Evolutionary conservation across 345 rosid species (phyloP).

Genomic region (Salix suchowensis): DNA sequence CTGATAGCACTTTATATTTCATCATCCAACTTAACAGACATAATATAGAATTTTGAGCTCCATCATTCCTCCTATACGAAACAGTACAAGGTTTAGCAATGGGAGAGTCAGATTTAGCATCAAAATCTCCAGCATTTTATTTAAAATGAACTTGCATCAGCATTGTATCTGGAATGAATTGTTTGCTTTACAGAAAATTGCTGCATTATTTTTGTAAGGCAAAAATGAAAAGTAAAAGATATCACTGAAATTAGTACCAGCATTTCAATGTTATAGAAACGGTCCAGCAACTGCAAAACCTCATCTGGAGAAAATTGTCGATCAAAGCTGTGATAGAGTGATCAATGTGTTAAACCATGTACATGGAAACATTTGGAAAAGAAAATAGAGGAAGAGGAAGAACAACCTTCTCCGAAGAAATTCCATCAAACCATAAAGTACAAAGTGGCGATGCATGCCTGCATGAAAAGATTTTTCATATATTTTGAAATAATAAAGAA

Average conservation of each 20-base stretch:
- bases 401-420: slow-evolving; percentile 75
- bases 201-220: background rate
- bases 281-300: slow-evolving; percentile 84
- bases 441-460: slow-evolving; percentile 95
- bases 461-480: slow-evolving; percentile 17
- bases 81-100: background rate
- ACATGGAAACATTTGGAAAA: background rate
- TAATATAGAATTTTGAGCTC: background rate
- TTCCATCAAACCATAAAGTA: slow-evolving; percentile 90
- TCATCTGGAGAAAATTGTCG: slow-evolving; percentile 81
- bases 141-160: background rate
- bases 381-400: background rate
- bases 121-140: background rate
- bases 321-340: slow-evolving; percentile 55
- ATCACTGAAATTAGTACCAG: slow-evolving; percentile 45
- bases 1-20: background rate
- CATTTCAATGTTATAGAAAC: slow-evolving; percentile 90
- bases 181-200: background rate
- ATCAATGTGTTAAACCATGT: slow-evolving; percentile 1
- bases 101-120: background rate
- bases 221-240: background rate
- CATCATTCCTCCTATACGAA: background rate
- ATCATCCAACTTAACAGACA: background rate
- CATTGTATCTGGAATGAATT: background rate
- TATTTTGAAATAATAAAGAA: background rate